A percentile compares a stretch with the other conserved stretches of the same genome.
These are phyloP conservation scores for Globisporangium abappressorium DNA, from an alignment of 352 stramenopile species.

Conservation along the genomic window DNA sequence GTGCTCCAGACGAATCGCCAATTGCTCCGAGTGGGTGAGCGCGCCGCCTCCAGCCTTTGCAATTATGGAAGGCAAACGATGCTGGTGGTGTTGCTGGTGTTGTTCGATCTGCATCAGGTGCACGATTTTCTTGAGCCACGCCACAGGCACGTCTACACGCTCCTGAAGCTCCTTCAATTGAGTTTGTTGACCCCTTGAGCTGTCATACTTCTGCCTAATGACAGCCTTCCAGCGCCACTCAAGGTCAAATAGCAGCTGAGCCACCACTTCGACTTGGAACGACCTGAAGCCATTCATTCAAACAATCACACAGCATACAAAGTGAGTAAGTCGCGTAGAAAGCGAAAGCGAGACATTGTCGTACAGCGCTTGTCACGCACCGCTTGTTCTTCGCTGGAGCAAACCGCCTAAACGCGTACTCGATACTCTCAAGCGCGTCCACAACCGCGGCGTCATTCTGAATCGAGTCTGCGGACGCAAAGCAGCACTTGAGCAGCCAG, in stretches of 20 bases:
- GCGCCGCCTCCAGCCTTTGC: not conserved
- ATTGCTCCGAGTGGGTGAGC: conserved; percentile 2
- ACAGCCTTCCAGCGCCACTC: conserved; percentile 36
- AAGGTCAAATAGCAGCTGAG: conserved; percentile 45
- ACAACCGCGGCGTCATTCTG: conserved; percentile 8
- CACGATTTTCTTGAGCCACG: conserved; percentile 60
- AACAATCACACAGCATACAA: not conserved
- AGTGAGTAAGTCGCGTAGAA: not conserved
- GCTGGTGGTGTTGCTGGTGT: not conserved
- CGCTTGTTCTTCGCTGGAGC: conserved; percentile 32
- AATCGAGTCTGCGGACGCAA: not conserved
- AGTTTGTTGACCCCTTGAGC: not conserved
- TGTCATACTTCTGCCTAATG: too few relatives aligned
- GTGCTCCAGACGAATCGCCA: not conserved
- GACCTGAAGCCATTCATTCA: conserved; percentile 17
- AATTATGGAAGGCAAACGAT: not conserved
- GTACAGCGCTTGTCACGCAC: conserved; percentile 17
- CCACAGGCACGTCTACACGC: conserved; percentile 11
- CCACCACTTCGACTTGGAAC: conserved; percentile 55
- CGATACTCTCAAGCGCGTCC: conserved; percentile 48
- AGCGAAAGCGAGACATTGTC: not conserved
- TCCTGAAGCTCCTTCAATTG: conserved; percentile 9
- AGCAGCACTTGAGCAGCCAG: conserved; percentile 42
- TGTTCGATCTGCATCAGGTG: conserved; percentile 47
- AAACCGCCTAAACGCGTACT: conserved; percentile 61